Evolutionary conservation across 495 filamentous ascomycete species (phyloP).

Genomic region (Sporormia fimetaria): DNA sequence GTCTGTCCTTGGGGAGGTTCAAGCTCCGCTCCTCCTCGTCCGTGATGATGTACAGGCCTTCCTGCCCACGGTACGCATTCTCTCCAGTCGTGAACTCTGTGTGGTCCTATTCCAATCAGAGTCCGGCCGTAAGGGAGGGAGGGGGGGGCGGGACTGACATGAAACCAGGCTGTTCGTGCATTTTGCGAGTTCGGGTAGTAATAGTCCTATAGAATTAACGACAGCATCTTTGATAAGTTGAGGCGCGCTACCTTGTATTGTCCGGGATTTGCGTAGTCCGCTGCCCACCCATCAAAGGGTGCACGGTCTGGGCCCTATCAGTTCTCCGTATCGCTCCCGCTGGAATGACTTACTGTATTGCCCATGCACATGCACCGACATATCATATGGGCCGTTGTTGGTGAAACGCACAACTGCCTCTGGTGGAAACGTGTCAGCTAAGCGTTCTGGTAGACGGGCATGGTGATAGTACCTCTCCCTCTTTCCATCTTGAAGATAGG

Average conservation of each 20-base stretch:
- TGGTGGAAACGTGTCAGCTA: no score
- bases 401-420: slow-evolving; percentile 39
- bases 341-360: slow-evolving; percentile 32
- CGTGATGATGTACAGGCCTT: slow-evolving; percentile 35
- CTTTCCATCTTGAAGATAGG: slow-evolving; percentile 34
- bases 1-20: slow-evolving; percentile 35
- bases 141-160: slow-evolving; percentile 35
- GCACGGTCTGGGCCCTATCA: slow-evolving; percentile 12
- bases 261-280: slow-evolving; percentile 36
- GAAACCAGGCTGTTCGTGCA: slow-evolving; percentile 43
- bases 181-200: slow-evolving; percentile 43
- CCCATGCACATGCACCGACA: slow-evolving; percentile 39
- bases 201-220: slow-evolving; percentile 30
- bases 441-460: no score
- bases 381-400: slow-evolving; percentile 33
- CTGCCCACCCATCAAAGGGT: slow-evolving; percentile 42
- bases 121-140: not conserved
- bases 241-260: slow-evolving; percentile 36
- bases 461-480: slow-evolving; percentile 31
- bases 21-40: slow-evolving; percentile 34
- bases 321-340: slow-evolving; percentile 16
- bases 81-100: slow-evolving; percentile 31
- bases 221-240: not conserved
- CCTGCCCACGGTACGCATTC: slow-evolving; percentile 42
- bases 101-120: slow-evolving; percentile 19